Evolutionary conservation across 2,329 filamentous ascomycete genomes (phyloP), one percentile per base, ranked within the genome.

Genomic region (Sphaerulina populicola): DNA sequence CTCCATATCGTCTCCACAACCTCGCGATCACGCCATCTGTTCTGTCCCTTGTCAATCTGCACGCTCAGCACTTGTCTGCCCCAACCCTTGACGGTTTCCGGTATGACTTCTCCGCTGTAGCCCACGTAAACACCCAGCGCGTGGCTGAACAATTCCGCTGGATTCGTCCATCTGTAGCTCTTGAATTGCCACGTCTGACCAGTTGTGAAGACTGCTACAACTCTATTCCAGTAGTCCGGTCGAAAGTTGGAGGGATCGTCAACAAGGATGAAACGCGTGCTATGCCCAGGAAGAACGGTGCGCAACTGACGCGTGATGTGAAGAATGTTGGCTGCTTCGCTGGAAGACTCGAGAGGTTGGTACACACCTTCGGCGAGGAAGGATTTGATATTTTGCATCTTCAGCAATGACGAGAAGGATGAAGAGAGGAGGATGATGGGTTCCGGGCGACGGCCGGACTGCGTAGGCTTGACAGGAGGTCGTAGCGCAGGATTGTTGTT

Each of bases 161-260:
- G 87, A 50, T 85, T 84, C 60, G 84, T 84, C 88, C 93, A 98
- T 71, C 94, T 95, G 78, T 98, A 98, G 60, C 82, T 86, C 72
- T 96, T 95, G 74, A 98, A 98, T 71, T 98, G 93, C 93, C 93
- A 98, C 8, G 85, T 83, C 72, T 98, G 93, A 31, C 93, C 93
- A 0, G 93, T 98, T 0, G 93, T 98, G 72, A 98, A 97, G 51
- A 98, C 90, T 10, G 87, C 93, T 1, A 96, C 93, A 6, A 98
- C 86, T 46, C 90, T 83, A 63, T 84, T 84, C 93, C 93, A 98
- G 74, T 97, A 96, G 66, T 97, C 90, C 0, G 93, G 93, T 69
- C 95, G 94, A 78, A 98, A 98, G 68, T 93, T 86, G 66, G 94
- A 85, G 0, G 90, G 86, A 14, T 84, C 85, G 68, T 98, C 93